Evolutionary conservation across 2,329 filamentous ascomycete species (phyloP).

Genomic region (Domatiomyces catenatus): DNA sequence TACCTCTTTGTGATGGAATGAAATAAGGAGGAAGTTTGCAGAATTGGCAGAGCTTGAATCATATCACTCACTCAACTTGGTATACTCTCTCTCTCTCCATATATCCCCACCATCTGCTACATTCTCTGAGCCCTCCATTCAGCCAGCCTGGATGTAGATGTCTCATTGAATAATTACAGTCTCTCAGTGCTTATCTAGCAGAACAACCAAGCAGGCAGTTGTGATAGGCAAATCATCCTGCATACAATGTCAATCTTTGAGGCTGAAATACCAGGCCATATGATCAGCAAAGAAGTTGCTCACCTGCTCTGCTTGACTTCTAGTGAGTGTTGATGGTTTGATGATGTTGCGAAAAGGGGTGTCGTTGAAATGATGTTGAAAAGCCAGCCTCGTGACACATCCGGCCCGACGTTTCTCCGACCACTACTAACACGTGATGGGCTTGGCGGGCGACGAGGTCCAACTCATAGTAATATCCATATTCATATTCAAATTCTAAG

Average conservation of each 20-base stretch:
- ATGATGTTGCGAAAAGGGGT: slow-evolving; percentile 24
- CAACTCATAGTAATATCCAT: neutral
- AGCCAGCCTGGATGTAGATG: slow-evolving; percentile 6
- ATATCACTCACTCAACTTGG: neutral
- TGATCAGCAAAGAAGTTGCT: slow-evolving; percentile 29
- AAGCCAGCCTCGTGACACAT: too few relatives aligned
- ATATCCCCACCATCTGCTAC: neutral
- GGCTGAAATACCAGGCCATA: slow-evolving; percentile 30
- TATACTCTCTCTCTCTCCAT: neutral
- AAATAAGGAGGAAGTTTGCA: neutral
- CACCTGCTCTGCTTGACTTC: slow-evolving; percentile 26
- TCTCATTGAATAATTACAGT: slow-evolving; percentile 13
- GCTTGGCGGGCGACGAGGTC: too few relatives aligned
- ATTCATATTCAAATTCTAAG: neutral
- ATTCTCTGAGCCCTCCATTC: slow-evolving; percentile 8
- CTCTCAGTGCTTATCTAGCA: slow-evolving; percentile 23
- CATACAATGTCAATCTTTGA: slow-evolving; percentile 23
- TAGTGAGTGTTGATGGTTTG: slow-evolving; percentile 21
- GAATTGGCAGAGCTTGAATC: neutral
- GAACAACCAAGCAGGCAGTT: slow-evolving; percentile 24
- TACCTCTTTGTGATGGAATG: neutral
- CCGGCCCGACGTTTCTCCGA: too few relatives aligned
- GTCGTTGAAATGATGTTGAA: neutral
- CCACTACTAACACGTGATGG: too few relatives aligned
- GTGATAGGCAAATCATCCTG: slow-evolving; percentile 30